Evolutionary conservation across 202 grass and related monocot species (phyloP), one percentile per base, ranked within the genome.

Genomic region (Zoysia matrella): DNA sequence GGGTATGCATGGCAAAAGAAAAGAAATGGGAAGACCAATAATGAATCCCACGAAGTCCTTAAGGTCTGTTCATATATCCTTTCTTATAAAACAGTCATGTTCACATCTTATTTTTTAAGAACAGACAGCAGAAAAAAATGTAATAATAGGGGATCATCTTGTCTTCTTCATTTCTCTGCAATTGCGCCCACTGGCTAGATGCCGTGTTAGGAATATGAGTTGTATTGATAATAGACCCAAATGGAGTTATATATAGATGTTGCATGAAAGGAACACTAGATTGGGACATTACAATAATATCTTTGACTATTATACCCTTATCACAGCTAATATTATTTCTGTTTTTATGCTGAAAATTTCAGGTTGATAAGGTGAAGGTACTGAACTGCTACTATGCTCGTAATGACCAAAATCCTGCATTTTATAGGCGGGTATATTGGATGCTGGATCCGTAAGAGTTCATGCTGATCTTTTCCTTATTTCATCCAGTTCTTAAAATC

Each of bases 401-500:
- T 48, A 91, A 45, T 77, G 83, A 87, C 44, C 54, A 89, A 82
- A 89, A 94, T 84, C 73, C 85, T 79, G 52, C 71, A 73, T 86
- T 99, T 85, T 89, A 83, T 18, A 94, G 91, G 91, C 79, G 96
- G 13, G 84, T 83, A 84, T 99, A 89, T 75, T 96, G 97, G 97
- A 96, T 96, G 91, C 91, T 99, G 73, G 91, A 96, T 73, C 93
- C 87, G 97, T 99, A 88, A 99, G 91, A 65, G 47, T 65, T 77
- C 43, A 36, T 36, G 30, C 74, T 80, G 69, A 71, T 15, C 71
- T 48, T 16, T 71, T 42, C 30, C 30, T 36, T 36, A 36, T 36
- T 36, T 36, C 30, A 36, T 36, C 30, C 30, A 36, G 13, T 76
- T 39, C 48, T 71, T 36, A 66, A 82, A 65, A 6, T 12, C 22